These are phyloP conservation scores for Colletotrichum lupini DNA, from an alignment of 2,329 filamentous ascomycete genomes.

Conservation along the genomic window DNA sequence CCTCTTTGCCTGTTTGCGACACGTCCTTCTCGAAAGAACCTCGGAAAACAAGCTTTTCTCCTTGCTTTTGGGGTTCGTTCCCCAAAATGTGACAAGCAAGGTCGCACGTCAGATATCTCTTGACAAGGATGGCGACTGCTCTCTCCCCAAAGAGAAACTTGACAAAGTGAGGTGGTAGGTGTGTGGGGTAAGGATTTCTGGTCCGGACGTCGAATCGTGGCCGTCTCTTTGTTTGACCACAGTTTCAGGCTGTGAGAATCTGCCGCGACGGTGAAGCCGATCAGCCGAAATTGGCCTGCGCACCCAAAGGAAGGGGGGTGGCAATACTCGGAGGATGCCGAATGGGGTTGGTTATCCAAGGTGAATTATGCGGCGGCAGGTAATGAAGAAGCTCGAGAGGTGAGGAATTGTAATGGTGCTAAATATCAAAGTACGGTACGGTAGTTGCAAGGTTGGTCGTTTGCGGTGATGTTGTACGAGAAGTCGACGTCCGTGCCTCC, in stretches of 20 bases:
- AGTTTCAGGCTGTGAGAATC: conserved; percentile 28
- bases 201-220: background rate
- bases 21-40: background rate
- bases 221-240: conserved; percentile 27
- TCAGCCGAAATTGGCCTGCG: background rate
- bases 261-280: conserved; percentile 19
- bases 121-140: background rate
- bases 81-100: background rate
- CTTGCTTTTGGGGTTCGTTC: background rate
- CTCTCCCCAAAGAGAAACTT: background rate
- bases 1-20: background rate
- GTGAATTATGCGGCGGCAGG: background rate
- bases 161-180: background rate
- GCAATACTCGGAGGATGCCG: background rate
- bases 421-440: background rate
- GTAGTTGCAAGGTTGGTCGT: background rate
- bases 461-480: background rate
- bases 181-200: background rate
- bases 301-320: background rate
- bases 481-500: background rate
- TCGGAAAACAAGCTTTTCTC: background rate
- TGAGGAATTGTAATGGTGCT: background rate
- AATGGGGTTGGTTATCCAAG: background rate
- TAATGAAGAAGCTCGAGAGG: background rate
- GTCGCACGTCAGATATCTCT: background rate